Evolutionary conservation across 1,284 basidiomycete species (phyloP), one percentile per base, ranked within the genome.

Genomic region (Xerocomus subilludens): DNA sequence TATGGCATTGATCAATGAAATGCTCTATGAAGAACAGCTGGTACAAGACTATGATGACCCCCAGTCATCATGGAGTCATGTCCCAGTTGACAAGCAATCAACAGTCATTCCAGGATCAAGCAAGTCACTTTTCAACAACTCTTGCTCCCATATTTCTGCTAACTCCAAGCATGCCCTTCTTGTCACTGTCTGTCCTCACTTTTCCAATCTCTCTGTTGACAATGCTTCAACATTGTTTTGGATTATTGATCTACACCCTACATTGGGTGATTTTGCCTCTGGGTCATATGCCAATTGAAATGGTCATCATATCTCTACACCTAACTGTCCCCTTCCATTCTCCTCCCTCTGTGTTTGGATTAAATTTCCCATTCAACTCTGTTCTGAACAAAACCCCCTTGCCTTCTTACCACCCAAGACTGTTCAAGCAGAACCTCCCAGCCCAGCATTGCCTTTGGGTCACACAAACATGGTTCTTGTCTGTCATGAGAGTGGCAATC

Each of bases 91-190:
- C 38, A 42, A 42, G 49, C 49, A 51, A 9, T 51, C 49, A 10
- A 51, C 27, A 51, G 21, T 27, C 49, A 27, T 23, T 51, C 8
- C 49, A 51, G 49, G 21, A 51, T 51, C 49, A 51, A 51, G 49
- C 49, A 51, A 51, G 49, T 51, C 49, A 51, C 49, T 51, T 27
- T 76, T 76, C 21, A 32, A 59, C 2, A 73, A 63, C 11, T 35
- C 35, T 16, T 30, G 23, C 14, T 32, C 69, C 30, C 42, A 9
- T 23, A 45, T 76, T 8, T 76, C 76, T 62, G 36, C 27, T n/a
- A 45, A 51, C 27, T 21, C 49, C 38, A 62, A 62, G 25, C 21
- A n/a, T 42, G 36, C 59, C 35, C 23, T 38, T n/a, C 59, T 60
- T 33, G 18, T 60, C 18, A 60, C 59, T n/a, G 8, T n/a, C 21